Evolutionary conservation across 768 basidiomycete genomes (phyloP).

Genomic region (Termitomyces sp.): DNA sequence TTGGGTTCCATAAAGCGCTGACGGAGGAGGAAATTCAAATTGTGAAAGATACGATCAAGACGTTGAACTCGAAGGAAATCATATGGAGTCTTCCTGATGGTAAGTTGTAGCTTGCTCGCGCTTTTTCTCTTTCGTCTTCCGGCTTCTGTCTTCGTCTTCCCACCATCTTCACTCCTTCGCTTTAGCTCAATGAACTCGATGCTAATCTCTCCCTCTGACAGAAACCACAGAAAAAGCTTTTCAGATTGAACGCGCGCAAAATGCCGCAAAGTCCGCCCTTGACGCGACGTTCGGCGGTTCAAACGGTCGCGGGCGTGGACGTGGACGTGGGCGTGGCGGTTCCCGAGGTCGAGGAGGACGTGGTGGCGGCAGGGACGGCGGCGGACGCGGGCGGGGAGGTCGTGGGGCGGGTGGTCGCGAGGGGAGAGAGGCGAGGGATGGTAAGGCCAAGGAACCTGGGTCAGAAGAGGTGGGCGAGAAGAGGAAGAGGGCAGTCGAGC

Average conservation of each 20-base stretch:
- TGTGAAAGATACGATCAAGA: slow-evolving; percentile 61
- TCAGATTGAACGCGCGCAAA: slow-evolving; percentile 69
- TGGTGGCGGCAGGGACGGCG: slow-evolving; percentile 42
- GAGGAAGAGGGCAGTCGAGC: slow-evolving; percentile 71
- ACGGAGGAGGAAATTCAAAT: slow-evolving; percentile 69
- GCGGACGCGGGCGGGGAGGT: slow-evolving; percentile 39
- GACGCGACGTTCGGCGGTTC: slow-evolving; percentile 16
- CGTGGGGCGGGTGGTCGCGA: slow-evolving; percentile 32
- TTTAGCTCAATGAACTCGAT: neutral
- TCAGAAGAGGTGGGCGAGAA: slow-evolving; percentile 62
- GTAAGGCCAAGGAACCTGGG: slow-evolving; percentile 25
- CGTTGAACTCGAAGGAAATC: slow-evolving; percentile 58
- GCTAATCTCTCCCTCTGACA: slow-evolving; percentile 19
- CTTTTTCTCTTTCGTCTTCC: neutral
- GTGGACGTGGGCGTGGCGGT: slow-evolving; percentile 26
- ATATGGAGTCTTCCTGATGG: slow-evolving; percentile 62
- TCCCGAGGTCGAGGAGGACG: slow-evolving; percentile 22
- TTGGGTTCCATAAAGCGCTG: slow-evolving; percentile 61
- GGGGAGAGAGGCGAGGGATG: slow-evolving; percentile 32
- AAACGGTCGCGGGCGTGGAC: slow-evolving; percentile 14
- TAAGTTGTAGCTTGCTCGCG: slow-evolving; percentile 22
- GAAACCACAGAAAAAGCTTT: slow-evolving; percentile 72
- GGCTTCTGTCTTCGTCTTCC: too few relatives aligned
- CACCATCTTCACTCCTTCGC: neutral
- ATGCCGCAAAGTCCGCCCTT: slow-evolving; percentile 52